Base-by-base conservation (phyloP, 805 yeast genomes). In the Nakazawaea anatomiae region DNA sequence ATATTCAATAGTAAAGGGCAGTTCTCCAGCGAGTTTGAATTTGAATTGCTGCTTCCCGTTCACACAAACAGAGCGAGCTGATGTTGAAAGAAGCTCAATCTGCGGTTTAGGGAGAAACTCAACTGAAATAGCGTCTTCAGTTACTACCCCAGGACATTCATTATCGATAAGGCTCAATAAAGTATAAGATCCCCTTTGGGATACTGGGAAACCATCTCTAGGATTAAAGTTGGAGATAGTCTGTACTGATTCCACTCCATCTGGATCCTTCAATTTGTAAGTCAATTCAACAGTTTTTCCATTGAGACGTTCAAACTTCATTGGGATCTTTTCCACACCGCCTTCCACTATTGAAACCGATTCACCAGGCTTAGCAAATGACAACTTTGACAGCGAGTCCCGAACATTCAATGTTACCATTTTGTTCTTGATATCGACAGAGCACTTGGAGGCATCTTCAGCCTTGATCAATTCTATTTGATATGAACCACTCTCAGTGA, bases 381-480 rank as follows among this genome's bases (percentile, higher is more conserved):
- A 57, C 9, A 76, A 56, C 42, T 64, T 63, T 0, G 98, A 96
- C 1, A 83, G 68, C 50, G 84, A 88, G 47, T 81, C 71, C 58
- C 91, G 79, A 1, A 90, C 90, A 32, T 74, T 72, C n/a, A 94
- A 71, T 29, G 68, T 75, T 12, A 82, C 81, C 55, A 87, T 91
- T 27, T 78, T 77, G 18, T 77, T 80, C 44, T 80, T 77, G 51
- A 87, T 68, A 10, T 79, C 80, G n/a, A 88, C 92, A 25, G 76
- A 74, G 68, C 99, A 94, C 0, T 83, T 82, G 9, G 87, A 79
- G n/a, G 79, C 75, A 63, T 94, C 99, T 27, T 75, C 75, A 2
- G 88, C 80, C 9, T 87, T 76, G 2, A 79, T 74, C 54, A 94
- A 62, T 1, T 81, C 73, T 1, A 92, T 66, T 29, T 77, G 75